Base-by-base conservation (phyloP, 1,284 basidiomycete genomes). In the Heterobasidion irregulare region DNA sequence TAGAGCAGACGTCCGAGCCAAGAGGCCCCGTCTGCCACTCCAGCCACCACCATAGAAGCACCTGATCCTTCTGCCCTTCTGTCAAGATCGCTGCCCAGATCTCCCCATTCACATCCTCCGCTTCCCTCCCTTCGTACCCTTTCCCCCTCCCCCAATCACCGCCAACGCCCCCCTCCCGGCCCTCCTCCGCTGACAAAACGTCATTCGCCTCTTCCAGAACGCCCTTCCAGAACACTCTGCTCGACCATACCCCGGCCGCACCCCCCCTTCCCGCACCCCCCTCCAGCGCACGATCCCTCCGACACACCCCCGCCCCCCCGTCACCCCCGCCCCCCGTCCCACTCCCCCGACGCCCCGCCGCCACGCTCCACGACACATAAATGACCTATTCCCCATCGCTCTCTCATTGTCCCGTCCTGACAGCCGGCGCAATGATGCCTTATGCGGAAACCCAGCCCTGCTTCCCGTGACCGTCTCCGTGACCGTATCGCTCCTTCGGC, bases 131-230 rank as follows among this genome's bases (percentile, higher is more conserved):
- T 35, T 7, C 33, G 35, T 15, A 13, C 47, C 13, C 26, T 2
- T 8, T 53, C 33, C 8, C 19, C 45, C 9, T 41, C 45, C 47
- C 55, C 55, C 58, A 59, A 57, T 60, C 58, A 57, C 58, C 33
- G 18, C 43, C 16, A 41, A 35, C 55, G 50, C 58, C 52, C 19
- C 3, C 33, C 46, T 52, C 56, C 58, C 57, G 56, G 61, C 43
- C 44, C 48, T n/a, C 58, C 51, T 36, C 56, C 62, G 51, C 62
- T 56, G 61, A 56, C 61, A 58, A 57, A 57, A 57, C 54, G 56
- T 52, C 56, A 53, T 57, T 57, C 59, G 54, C 56, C 55, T 53
- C 61, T 59, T 62, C 57, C 58, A 57, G 58, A 60, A 60, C 47
- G 54, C 53, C 55, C 50, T 34, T 57, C 54, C 47, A 55, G 52